Conservation (phyloP, 2,329 filamentous ascomycete genomes). For the Emericellopsis atlantica region DNA sequence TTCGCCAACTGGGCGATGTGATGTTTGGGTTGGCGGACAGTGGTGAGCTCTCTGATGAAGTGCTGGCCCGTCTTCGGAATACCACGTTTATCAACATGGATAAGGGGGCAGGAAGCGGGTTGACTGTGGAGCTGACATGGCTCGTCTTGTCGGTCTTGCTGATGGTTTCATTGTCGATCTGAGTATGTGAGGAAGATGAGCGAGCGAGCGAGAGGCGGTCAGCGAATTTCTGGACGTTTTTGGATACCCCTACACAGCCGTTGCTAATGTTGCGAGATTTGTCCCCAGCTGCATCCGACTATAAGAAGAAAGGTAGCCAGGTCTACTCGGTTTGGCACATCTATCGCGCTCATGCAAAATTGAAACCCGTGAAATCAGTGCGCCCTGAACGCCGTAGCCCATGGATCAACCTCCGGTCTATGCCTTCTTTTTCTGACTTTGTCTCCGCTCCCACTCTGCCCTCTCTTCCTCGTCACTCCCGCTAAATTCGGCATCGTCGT, state of each 20-base stretch:
- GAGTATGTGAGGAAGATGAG: too few species aligned
- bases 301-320: too few species aligned
- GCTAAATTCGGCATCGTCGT: slow-evolving; percentile 49
- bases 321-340: too few species aligned
- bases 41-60: slow-evolving; percentile 20
- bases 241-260: too few species aligned
- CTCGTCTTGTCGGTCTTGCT: background rate
- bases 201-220: too few species aligned
- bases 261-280: too few species aligned
- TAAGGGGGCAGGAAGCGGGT: slow-evolving; percentile 9
- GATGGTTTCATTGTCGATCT: background rate
- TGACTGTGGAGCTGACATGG: slow-evolving; percentile 5
- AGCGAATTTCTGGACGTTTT: too few species aligned
- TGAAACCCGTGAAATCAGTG: too few species aligned
- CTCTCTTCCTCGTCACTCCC: slow-evolving; percentile 53
- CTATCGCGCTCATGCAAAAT: too few species aligned
- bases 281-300: too few species aligned
- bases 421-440: slow-evolving; percentile 22
- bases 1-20: slow-evolving; percentile 36
- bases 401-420: background rate
- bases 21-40: slow-evolving; percentile 31
- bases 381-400: too few species aligned
- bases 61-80: slow-evolving; percentile 17
- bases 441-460: slow-evolving; percentile 45
- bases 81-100: slow-evolving; percentile 20